These are phyloP conservation scores for Fusarium scirpi DNA, from an alignment of 2,329 filamentous ascomycete species.

Conservation along the genomic window DNA sequence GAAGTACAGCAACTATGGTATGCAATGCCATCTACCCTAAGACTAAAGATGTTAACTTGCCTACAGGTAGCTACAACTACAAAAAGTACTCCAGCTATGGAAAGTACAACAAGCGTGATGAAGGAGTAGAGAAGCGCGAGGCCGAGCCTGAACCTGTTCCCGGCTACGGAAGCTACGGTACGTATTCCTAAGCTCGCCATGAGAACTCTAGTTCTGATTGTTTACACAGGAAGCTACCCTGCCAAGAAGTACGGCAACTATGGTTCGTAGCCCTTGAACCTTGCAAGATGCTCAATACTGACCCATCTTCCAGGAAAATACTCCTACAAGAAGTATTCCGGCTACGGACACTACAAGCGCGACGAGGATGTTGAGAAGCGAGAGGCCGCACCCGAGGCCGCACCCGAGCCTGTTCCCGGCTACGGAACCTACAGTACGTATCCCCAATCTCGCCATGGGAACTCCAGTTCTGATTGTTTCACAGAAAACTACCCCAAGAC, in stretches of 20 bases:
- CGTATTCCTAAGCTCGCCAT: too few species aligned
- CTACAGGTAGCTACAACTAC: constrained; percentile 19
- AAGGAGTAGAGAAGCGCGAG: constrained; percentile 1
- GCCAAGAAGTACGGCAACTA: constrained; percentile 23
- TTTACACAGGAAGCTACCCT: too few species aligned
- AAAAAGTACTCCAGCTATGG: constrained; percentile 29
- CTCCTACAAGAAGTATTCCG: constrained; percentile 20
- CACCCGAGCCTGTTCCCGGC: neutral
- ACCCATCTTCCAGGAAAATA: constrained; percentile 3
- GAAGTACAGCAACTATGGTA: constrained; percentile 6
- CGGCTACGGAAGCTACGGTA: neutral
- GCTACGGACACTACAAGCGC: constrained; percentile 23
- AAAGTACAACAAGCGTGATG: constrained; percentile 18
- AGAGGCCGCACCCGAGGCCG: neutral
- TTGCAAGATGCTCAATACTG: neutral
- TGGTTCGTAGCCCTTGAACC: neutral
- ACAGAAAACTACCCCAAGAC: neutral
- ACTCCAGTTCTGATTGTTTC: neutral
- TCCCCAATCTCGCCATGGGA: neutral
- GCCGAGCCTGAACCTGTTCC: constrained; percentile 12
- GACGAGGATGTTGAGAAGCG: constrained; percentile 10
- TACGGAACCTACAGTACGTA: neutral
- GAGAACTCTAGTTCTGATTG: too few species aligned
- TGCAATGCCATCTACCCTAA: accelerated
- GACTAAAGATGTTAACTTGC: neutral